Base-by-base conservation (phyloP, 1,139 yeast species). In the Taiozyma sp. region DNA sequence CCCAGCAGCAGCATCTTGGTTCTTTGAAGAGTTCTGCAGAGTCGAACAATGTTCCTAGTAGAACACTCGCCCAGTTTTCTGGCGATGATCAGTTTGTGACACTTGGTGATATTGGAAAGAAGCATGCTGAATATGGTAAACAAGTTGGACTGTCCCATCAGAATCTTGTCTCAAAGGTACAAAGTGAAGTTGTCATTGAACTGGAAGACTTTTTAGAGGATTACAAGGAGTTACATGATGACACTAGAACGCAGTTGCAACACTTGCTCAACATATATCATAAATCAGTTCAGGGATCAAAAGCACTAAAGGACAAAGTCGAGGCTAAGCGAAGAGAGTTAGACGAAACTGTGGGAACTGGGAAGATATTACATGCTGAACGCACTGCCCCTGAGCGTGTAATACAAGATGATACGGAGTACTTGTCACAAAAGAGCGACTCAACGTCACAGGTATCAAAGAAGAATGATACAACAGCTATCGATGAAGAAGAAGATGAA, bases 191-290 rank as follows among this genome's bases (percentile, higher is more conserved):
- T 2, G 29, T 57, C 0, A 28, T 56, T 1, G 42, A 46, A 4
- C 50, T 61, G 7, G 45, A 49, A 22, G 63, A 60, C 39, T 61
- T 61, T 39, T 22, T 60, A n/a, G 63, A 59, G 1, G 61, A 60
- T 30, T 58, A 54, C 29, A 48, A 29, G 14, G 48, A 44, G 2
- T 60, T 59, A 28, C 50, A 48, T 4, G 22, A 30, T 1, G 51
- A 48, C n/a, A 32, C 54, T 4, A 56, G 46, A 39, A 51, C 44
- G 4, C 44, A 44, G 0, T 38, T 61, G 12, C 47, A 46, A 22
- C 23, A 39, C 16, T 55, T 53, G 23, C 56, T 48, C 44, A 53
- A 51, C 34, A 42, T 39, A 7, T 59, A 60, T 30, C 43, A 41
- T 6, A 52, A 52, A 10, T 19, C 59, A 2, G 36, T 51, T 1